Base-by-base conservation (phyloP, 78 protist species). In the Guillardia theta region DNA sequence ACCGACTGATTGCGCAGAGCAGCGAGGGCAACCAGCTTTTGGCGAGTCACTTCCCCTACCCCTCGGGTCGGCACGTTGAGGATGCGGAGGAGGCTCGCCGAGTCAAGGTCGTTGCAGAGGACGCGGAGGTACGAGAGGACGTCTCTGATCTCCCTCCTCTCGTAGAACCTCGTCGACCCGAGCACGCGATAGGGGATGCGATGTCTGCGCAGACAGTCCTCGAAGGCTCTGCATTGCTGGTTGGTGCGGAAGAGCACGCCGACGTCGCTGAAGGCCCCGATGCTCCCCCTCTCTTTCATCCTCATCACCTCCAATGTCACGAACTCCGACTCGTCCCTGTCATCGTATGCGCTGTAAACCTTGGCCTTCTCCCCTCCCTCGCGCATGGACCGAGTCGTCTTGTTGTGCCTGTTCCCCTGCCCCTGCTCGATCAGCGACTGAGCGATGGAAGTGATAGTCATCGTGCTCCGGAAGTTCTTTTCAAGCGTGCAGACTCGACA, bases 81-180 rank as follows among this genome's bases (percentile, higher is more conserved):
- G 27, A 58, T 6, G 2, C 70, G 70, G 70, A 24, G 70, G 70
- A 58, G 70, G 70, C 83, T 78, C 41, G 90, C 18, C 37, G 90
- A 43, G 8, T 78, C 90, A n/a, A 10, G 48, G 33, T 18, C 30
- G 48, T 78, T 43, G 53, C 21, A 18, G 53, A 78, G 10, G 53
- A 78, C 50, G 9, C 90, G 90, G 90, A 78, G 90, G 39, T 78
- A 78, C 43, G 90, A 46, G 18, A 78, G 44, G 37, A 78, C 90
- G 50, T 78, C 90, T 27, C 33, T 18, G 41, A 78, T 48, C 50
- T 78, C 90, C 90, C 12, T 78, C 37, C 90, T 45, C 90, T 78
- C 50, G 44, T 10, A 78, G 48, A 78, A 36, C 43, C 90, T 27
- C 15, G 44, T 48, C 30, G 41, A 46, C 24, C 90, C 90, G 53